Percentiles rank a stretch among this genome's conserved stretches.
phyloP scores from a whole-genome alignment of 2,329 filamentous ascomycete species.

The Gyromitra esculenta region DNA sequence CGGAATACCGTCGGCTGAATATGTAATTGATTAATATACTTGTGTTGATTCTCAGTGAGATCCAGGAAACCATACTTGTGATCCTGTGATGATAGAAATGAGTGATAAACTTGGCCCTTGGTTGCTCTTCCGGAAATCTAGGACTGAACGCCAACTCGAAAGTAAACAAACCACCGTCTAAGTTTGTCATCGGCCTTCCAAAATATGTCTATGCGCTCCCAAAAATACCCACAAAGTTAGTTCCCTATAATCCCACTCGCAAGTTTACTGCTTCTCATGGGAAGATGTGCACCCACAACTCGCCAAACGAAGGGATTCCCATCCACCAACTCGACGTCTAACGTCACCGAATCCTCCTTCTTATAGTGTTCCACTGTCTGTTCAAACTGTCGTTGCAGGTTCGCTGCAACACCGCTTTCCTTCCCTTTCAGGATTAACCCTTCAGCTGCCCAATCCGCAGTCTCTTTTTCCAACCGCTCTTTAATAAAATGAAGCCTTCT shows the following conservation, averaged over 20 bases:
- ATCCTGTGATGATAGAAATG: constrained; percentile 89
- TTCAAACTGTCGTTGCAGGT: constrained; percentile 83
- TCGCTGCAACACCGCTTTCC: constrained; percentile 80
- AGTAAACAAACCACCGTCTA: constrained; percentile 89
- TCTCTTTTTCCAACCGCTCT: constrained; percentile 76
- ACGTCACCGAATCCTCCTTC: constrained; percentile 72
- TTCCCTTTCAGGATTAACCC: constrained; percentile 71
- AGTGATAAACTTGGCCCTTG: constrained; percentile 81
- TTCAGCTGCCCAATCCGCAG: constrained; percentile 74
- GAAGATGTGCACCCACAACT: constrained; percentile 54
- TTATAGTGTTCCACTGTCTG: constrained; percentile 82
- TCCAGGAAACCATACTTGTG: constrained; percentile 63
- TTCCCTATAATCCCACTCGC: not conserved
- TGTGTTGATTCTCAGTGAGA: not conserved
- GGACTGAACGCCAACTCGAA: constrained; percentile 83
- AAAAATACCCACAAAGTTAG: constrained; percentile 46
- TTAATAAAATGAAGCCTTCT: constrained; percentile 75
- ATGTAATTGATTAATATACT: constrained; percentile 10
- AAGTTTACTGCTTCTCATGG: not conserved
- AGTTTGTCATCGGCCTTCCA: constrained; percentile 88
- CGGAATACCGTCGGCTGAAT: constrained; percentile 72
- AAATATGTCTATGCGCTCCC: constrained; percentile 76
- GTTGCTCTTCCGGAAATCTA: constrained; percentile 86
- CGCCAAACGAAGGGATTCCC: constrained; percentile 88
- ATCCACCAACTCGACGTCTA: constrained; percentile 79